phyloP scores from a whole-genome alignment of 176 grass and related monocot species.

The Otatea glauca region DNA sequence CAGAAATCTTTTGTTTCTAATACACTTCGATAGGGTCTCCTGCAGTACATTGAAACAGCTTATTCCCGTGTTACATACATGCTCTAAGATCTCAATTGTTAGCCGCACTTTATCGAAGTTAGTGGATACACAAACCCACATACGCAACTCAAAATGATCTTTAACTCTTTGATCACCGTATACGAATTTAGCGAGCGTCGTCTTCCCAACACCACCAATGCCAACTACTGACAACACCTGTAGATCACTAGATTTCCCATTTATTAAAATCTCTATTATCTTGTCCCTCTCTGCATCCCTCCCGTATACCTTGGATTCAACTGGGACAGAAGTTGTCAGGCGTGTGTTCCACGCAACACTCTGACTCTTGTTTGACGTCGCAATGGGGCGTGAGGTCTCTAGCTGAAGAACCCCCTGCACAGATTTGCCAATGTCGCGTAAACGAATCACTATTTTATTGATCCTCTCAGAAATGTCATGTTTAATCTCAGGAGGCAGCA shows the following conservation, averaged over 20 bases:
- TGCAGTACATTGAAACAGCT: background rate
- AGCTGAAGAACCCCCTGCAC: background rate
- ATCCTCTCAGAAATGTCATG: constrained; percentile 35
- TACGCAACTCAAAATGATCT: constrained; percentile 41
- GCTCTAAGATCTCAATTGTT: constrained; percentile 2
- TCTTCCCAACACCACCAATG: constrained; percentile 28
- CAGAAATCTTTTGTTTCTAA: constrained; percentile 20
- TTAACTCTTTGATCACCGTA: constrained; percentile 30
- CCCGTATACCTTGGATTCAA: constrained; percentile 38
- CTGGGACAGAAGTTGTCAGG: constrained; percentile 41
- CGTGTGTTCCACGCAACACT: background rate
- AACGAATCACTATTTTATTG: constrained; percentile 20
- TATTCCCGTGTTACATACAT: background rate
- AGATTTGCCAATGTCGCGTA: constrained; percentile 7
- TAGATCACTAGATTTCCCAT: background rate
- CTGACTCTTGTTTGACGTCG: background rate
- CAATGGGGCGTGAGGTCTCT: background rate
- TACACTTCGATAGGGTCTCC: constrained; percentile 5
- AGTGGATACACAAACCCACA: constrained; percentile 47
- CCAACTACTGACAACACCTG: constrained; percentile 31
- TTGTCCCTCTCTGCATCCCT: constrained; percentile 39
- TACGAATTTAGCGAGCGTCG: constrained; percentile 38
- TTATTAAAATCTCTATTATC: constrained; percentile 37
- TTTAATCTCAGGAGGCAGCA: constrained; percentile 12
- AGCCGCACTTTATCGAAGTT: background rate